phyloP scores from a whole-genome alignment of 345 rosid genomes.

The Eucalyptus tenuipes region DNA sequence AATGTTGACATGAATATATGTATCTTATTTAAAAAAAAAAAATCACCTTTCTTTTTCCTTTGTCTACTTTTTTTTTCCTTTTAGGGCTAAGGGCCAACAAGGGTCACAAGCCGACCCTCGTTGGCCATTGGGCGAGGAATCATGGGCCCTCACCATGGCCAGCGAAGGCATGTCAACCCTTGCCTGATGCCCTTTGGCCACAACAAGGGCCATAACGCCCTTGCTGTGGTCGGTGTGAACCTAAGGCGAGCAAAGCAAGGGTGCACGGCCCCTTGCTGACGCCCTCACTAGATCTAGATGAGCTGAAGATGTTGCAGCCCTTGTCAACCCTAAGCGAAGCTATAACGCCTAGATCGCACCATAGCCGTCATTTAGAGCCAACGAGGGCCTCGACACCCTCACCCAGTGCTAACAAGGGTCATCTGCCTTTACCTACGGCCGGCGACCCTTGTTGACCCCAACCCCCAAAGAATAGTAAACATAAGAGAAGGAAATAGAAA shows the following conservation, averaged over 20 bases:
- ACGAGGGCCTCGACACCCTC: rapidly evolving
- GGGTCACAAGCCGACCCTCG: rapidly evolving
- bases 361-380: too few relatives aligned
- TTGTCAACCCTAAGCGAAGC: background rate
- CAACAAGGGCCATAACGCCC: background rate
- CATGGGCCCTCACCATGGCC: background rate
- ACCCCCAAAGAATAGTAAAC: too few relatives aligned
- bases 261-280: rapidly evolving
- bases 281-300: background rate
- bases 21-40: too few relatives aligned
- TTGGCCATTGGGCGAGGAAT: background rate
- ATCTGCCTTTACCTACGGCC: background rate
- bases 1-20: rapidly evolving
- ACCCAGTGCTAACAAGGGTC: rapidly evolving
- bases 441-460: rapidly evolving
- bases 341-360: too few relatives aligned
- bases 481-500: too few relatives aligned
- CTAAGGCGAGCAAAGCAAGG: background rate
- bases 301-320: background rate
- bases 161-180: background rate
- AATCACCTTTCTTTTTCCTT: too few relatives aligned
- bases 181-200: rapidly evolving
- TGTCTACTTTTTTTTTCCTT: too few relatives aligned
- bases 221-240: background rate
- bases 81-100: background rate